Base-by-base conservation (phyloP, 2,329 filamentous ascomycete genomes). In the Xylariaceae sp. region DNA sequence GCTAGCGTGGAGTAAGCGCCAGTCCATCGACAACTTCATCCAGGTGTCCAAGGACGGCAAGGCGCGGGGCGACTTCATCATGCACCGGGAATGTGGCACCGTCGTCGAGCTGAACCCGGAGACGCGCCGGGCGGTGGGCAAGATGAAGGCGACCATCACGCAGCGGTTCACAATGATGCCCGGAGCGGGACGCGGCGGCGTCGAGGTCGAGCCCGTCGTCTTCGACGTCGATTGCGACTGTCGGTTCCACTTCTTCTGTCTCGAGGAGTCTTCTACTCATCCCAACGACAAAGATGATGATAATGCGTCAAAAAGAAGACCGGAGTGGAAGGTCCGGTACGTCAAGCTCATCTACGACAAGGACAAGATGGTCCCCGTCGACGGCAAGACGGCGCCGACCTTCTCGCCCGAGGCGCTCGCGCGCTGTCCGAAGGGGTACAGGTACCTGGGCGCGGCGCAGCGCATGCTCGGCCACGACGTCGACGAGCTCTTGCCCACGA, bases 101-200 rank as follows among this genome's bases (percentile, higher is more conserved):
- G 51, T 65, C 8, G 66, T 69, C 29, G 68, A 72, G 46, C 58
- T 71, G 27, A 64, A 61, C 51, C 54, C 54, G 7, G 41, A 49
- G 11, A 59, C 48, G n/a, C 47, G 48, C 35, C 67, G 69, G 17
- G 70, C 68, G 36, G 57, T 73, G 16, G 68, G 68, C 47, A 72
- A 72, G 60, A 72, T 72, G 69, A 73, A 73, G 61, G 68, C 69
- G 7, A 73, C 70, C 38, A 73, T 72, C 56, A 73, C 69, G 3
- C 70, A 73, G 51, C 67, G 70, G 26, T 71, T 73, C 56, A 49
- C 34, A 13, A 50, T 53, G 17, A 40, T 43, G 9, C 47, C 38
- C 2, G 40, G 45, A n/a, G n/a, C 38, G 14, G 38, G 41, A 24
- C 36, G 35, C 17, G 54, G 47, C 13, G 33, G n/a, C n/a, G n/a